These are phyloP conservation scores for Colletotrichum ledebouriae DNA, from an alignment of 2,329 filamentous ascomycete species.

Conservation along the genomic window DNA sequence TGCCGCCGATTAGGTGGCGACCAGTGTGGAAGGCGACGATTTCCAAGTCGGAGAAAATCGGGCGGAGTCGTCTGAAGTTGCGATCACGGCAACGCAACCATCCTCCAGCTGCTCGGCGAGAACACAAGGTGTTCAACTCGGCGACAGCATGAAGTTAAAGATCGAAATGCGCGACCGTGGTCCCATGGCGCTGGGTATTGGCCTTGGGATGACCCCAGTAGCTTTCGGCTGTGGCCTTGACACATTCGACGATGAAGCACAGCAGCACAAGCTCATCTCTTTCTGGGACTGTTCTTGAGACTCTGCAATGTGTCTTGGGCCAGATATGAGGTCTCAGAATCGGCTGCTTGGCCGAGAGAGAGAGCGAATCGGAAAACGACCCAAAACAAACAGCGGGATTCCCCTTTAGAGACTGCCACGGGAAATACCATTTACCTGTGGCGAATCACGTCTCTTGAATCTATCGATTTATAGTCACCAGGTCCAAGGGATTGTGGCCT, in stretches of 20 bases:
- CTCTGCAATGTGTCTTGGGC: neutral
- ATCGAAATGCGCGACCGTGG: neutral
- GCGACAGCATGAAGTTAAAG: conserved; percentile 17
- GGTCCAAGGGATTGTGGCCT: neutral
- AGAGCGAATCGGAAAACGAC: neutral
- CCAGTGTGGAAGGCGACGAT: neutral
- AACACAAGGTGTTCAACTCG: conserved; percentile 20
- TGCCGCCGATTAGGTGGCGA: neutral
- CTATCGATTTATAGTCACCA: neutral
- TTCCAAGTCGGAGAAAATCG: neutral
- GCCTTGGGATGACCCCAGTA: neutral
- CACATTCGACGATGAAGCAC: conserved; percentile 25
- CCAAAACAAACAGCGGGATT: no score
- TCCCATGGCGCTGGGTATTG: conserved; percentile 13
- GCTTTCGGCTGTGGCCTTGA: neutral
- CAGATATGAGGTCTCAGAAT: neutral
- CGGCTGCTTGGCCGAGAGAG: neutral
- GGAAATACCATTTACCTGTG: neutral
- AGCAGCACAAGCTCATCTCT: conserved; percentile 1
- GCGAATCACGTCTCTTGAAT: conserved; percentile 5
- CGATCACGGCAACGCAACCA: conserved; percentile 3
- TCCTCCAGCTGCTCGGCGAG: neutral
- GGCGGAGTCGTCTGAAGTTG: conserved; percentile 22
- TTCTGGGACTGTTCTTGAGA: conserved; percentile 3
- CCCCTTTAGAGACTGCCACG: neutral